Base-by-base conservation (phyloP, 768 basidiomycete species). In the Dioszegia aurantiaca region DNA sequence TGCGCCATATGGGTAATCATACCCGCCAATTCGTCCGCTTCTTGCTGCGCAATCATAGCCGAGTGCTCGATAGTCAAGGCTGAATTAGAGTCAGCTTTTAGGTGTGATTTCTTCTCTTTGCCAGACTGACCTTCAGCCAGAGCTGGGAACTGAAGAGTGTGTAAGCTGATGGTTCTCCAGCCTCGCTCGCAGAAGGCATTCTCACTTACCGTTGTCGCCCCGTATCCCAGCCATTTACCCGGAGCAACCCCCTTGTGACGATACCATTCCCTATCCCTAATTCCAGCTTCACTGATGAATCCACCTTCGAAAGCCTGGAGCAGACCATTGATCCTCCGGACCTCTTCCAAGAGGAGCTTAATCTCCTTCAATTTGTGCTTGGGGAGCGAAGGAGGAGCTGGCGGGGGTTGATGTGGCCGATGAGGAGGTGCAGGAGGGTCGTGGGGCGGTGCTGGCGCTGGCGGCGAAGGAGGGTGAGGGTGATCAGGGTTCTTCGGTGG, bases 221-320 rank as follows among this genome's bases (percentile, higher is more conserved):
- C 73, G 53, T 74, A 73, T n/a, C 67, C 77, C 1, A 75, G 61
- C 75, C 75, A 77, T 21, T 57, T 47, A 37, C 77, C 77, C 0
- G 77, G 77, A 14, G 77, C 77, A 23, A 67, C 69, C 8, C 70
- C 73, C 33, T 73, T 72, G 56, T 78, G 77, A 45, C 67, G 65
- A 59, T 77, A 78, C 77, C 77, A 78, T 55, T 75, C 72, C 40
- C 77, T 60, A 17, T 72, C 72, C 61, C 66, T 72, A 42, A 78
- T 68, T 9, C 75, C 74, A 10, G 71, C 62, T 37, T 71, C 60
- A 31, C 70, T 70, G 49, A 76, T 60, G 64, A 76, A 74, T 27
- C 77, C 77, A 51, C 64, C 61, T 52, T 78, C 77, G 55, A 75
- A 78, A 19, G 51, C 28, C 24, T 69, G 58, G 21, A 74, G 47